These are phyloP conservation scores for Phalaenopsis aphrodite DNA, from an alignment of 106 monocot genomes.

Conservation along the genomic window DNA sequence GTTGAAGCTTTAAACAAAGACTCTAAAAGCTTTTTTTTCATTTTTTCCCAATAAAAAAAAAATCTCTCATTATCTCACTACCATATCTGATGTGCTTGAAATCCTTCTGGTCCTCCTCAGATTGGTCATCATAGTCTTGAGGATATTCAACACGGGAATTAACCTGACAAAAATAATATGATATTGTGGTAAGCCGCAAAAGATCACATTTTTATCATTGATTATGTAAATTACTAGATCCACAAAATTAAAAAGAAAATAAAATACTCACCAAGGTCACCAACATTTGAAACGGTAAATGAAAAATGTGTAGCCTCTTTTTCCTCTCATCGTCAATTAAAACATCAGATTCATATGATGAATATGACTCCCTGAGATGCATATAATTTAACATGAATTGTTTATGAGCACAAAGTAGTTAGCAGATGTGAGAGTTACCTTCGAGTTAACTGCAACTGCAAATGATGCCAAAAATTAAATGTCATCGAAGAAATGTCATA, in stretches of 20 bases:
- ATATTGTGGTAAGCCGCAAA: neutral
- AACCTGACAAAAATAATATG: slow-evolving; percentile 37
- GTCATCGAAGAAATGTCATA: slow-evolving; percentile 99
- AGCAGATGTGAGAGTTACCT: slow-evolving; percentile 25
- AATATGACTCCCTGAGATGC: slow-evolving; percentile 51
- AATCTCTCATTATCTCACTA: slow-evolving; percentile 13
- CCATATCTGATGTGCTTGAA: slow-evolving; percentile 90
- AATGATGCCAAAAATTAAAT: slow-evolving; percentile 93
- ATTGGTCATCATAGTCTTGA: slow-evolving; percentile 56
- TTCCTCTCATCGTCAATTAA: slow-evolving; percentile 58
- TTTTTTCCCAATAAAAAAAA: neutral
- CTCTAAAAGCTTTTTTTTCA: neutral
- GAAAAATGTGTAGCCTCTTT: slow-evolving; percentile 48
- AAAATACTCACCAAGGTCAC: slow-evolving; percentile 63
- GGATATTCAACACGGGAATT: slow-evolving; percentile 80
- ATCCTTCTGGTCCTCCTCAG: slow-evolving; percentile 83
- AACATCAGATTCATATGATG: slow-evolving; percentile 47
- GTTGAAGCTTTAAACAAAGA: neutral
- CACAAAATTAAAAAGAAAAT: neutral
- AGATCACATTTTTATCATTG: neutral
- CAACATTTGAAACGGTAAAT: slow-evolving; percentile 61
- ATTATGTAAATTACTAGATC: neutral
- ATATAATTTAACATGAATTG: neutral
- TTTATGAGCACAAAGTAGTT: neutral
- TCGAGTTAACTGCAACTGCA: slow-evolving; percentile 58